Conservation (phyloP, 306 rosid genomes). For the Luffa aegyptiaca region DNA sequence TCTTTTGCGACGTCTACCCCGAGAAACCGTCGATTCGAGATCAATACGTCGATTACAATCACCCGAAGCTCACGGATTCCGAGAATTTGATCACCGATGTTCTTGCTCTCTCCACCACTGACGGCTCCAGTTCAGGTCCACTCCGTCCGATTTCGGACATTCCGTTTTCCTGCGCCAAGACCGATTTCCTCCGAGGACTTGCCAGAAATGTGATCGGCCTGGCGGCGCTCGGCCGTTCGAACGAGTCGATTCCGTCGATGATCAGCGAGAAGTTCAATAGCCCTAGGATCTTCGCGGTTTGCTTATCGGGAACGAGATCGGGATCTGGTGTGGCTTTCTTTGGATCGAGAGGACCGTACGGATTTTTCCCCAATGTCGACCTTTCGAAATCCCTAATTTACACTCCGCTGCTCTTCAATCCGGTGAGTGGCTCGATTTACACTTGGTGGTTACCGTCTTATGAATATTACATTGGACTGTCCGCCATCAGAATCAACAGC, state of each 20-base stretch:
- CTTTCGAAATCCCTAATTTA: conserved; percentile 30
- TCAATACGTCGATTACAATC: not conserved
- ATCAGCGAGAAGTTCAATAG: conserved; percentile 12
- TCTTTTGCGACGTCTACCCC: conserved; percentile 24
- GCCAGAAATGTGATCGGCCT: conserved; percentile 16
- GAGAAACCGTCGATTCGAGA: conserved; percentile 23
- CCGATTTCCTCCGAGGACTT: conserved; percentile 26
- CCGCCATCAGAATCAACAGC: conserved; percentile 22
- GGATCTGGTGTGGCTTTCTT: conserved; percentile 23
- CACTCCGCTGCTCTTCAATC: conserved; percentile 30
- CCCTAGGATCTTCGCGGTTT: conserved; percentile 23
- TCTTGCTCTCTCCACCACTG: conserved; percentile 22
- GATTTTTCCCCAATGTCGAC: conserved; percentile 22
- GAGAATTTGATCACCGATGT: conserved; percentile 20
- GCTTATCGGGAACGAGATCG: conserved; percentile 20
- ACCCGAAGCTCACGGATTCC: conserved; percentile 14
- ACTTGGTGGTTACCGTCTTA: conserved; percentile 25
- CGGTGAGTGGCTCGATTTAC: conserved; percentile 20
- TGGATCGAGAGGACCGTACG: conserved; percentile 20
- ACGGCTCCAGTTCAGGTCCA: conserved; percentile 10
- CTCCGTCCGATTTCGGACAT: conserved; percentile 12
- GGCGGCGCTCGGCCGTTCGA: conserved; percentile 28
- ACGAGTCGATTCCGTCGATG: conserved; percentile 30
- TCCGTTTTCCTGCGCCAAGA: conserved; percentile 22
- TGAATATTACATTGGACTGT: conserved; percentile 32